Conservation (phyloP, 2,329 filamentous ascomycete genomes). For the Cercospora canescens region DNA sequence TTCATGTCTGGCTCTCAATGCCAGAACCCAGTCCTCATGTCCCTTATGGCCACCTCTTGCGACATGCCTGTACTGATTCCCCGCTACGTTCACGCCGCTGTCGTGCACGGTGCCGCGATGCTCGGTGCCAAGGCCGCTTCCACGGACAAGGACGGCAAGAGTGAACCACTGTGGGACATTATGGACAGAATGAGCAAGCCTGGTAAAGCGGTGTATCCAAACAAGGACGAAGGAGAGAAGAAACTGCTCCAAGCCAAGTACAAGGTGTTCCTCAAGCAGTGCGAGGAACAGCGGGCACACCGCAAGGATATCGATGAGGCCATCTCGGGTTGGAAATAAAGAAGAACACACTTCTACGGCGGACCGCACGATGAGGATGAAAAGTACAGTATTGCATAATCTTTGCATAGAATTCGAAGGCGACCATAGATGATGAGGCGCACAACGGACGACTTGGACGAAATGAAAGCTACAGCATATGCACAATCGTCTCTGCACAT, state of each 20-base stretch:
- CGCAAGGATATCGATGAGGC: conserved; percentile 71
- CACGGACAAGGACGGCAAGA: conserved; percentile 71
- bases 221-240: conserved; percentile 71
- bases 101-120: conserved; percentile 98
- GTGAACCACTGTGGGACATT: conserved; percentile 89
- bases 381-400: not conserved
- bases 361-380: not conserved
- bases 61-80: conserved; percentile 92
- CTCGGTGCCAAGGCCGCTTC: conserved; percentile 95
- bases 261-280: conserved; percentile 92
- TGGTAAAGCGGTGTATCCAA: conserved; percentile 78
- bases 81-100: conserved; percentile 89
- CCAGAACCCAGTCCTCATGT: conserved; percentile 91
- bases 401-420: conserved; percentile 7
- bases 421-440: not conserved
- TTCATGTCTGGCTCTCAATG: conserved; percentile 99
- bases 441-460: not conserved
- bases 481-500: not conserved
- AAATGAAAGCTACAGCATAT: not conserved
- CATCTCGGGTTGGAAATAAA: conserved; percentile 37
- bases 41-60: conserved; percentile 85
- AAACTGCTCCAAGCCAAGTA: conserved; percentile 85
- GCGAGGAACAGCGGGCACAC: conserved; percentile 79
- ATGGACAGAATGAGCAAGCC: conserved; percentile 98
- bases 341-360: not conserved